Evolutionary conservation across 73 alveolate species (phyloP).

Genomic region (Diophrys appendiculata): DNA sequence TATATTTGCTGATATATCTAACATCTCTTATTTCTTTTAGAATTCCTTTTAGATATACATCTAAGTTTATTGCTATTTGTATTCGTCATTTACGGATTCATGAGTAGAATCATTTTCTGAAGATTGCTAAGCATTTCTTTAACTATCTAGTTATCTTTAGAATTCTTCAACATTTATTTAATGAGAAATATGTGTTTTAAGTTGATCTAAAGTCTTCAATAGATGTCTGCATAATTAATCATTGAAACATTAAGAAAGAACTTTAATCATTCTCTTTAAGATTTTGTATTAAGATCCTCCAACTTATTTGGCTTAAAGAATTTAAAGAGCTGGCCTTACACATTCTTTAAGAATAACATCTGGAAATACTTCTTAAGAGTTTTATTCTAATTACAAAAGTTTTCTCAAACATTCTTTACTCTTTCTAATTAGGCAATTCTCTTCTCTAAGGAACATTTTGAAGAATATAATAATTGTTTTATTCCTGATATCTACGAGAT

Average conservation of each 20-base stretch:
- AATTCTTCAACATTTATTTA: background rate
- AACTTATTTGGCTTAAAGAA: slow-evolving; percentile 22
- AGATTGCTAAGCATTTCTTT: background rate
- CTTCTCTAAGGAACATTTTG: slow-evolving; percentile 57
- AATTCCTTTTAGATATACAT: background rate
- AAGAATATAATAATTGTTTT: slow-evolving; percentile 40
- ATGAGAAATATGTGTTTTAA: background rate
- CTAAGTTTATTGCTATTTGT: background rate
- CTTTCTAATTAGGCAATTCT: slow-evolving; percentile 14
- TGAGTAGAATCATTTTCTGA: background rate
- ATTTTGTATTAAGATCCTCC: slow-evolving; percentile 23
- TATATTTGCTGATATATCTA: slow-evolving; percentile 36
- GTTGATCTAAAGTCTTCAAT: slow-evolving; percentile 23
- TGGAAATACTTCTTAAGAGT: slow-evolving; percentile 52
- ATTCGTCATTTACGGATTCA: background rate
- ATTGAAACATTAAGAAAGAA: slow-evolving; percentile 47
- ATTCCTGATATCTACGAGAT: slow-evolving; percentile 38
- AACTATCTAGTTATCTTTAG: background rate
- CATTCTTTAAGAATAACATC: slow-evolving; percentile 50
- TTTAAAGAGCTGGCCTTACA: slow-evolving; percentile 52
- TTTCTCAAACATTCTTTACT: slow-evolving; percentile 39
- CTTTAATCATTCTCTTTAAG: slow-evolving; percentile 31
- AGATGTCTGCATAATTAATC: slow-evolving; percentile 52
- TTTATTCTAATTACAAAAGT: slow-evolving; percentile 19
- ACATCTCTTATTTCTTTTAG: background rate